Percentiles rank a stretch among this genome's conserved stretches.
Conservation (phyloP, 345 rosid species). For the Bruguiera gymnorhiza region DNA sequence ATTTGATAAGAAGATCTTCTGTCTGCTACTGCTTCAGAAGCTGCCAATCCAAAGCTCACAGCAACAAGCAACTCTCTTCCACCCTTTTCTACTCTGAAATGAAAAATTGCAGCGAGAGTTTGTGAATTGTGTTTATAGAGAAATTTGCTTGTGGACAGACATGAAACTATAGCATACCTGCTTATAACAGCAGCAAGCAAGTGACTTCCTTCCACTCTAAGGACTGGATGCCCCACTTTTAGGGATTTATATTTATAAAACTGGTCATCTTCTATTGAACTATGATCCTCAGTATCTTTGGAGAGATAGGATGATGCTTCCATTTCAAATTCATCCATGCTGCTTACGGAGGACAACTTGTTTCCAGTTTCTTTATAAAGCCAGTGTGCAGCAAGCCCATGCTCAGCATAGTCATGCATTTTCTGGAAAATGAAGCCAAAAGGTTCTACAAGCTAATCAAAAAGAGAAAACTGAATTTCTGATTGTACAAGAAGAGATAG, state of each 20-base stretch:
- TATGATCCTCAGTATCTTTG: conserved; percentile 35
- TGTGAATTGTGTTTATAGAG: background rate
- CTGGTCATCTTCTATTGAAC: conserved; percentile 32
- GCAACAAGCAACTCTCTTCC: conserved; percentile 70
- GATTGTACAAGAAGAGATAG: conserved; percentile 6
- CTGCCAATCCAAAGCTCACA: conserved; percentile 66
- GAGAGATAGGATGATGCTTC: conserved; percentile 40
- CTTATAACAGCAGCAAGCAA: conserved; percentile 68
- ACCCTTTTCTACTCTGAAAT: conserved; percentile 57
- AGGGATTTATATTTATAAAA: conserved; percentile 51
- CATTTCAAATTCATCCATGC: conserved; percentile 42
- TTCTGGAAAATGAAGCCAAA: conserved; percentile 33
- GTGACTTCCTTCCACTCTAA: conserved; percentile 70
- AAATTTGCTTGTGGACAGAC: background rate
- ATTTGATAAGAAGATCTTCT: conserved; percentile 60
- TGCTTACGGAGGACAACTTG: conserved; percentile 32
- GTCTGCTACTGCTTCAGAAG: conserved; percentile 71
- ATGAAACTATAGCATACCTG: conserved; percentile 30
- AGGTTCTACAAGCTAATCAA: conserved; percentile 11
- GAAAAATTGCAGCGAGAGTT: conserved; percentile 12
- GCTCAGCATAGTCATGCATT: conserved; percentile 78
- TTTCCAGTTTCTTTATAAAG: conserved; percentile 67
- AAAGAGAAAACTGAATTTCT: background rate
- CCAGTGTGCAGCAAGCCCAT: conserved; percentile 90
- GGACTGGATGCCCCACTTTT: conserved; percentile 66